phyloP scores from a whole-genome alignment of 768 basidiomycete species.

The Termitomyces titanicus region DNA sequence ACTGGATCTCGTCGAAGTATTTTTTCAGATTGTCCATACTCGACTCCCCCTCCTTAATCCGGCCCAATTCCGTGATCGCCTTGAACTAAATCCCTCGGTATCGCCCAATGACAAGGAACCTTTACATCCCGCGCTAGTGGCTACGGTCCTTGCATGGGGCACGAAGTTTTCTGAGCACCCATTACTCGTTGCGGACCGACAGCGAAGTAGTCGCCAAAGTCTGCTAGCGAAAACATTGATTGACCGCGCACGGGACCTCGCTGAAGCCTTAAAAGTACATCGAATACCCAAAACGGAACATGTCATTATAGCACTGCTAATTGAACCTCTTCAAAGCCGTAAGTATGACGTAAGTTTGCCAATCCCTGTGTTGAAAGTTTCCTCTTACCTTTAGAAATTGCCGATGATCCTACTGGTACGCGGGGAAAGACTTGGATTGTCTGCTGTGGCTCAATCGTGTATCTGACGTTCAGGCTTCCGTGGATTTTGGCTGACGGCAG shows the following conservation, averaged over 20 bases:
- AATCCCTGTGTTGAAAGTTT: constrained; percentile 9
- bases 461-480: constrained; percentile 57
- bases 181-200: constrained; percentile 73
- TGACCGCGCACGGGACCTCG: constrained; percentile 78
- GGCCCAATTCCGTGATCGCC: constrained; percentile 69
- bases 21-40: constrained; percentile 89
- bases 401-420: constrained; percentile 68
- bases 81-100: constrained; percentile 41
- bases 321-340: constrained; percentile 88
- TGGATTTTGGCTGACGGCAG: constrained; percentile 79
- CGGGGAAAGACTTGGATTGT: constrained; percentile 3
- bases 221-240: constrained; percentile 73
- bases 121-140: constrained; percentile 72
- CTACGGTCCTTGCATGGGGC: constrained; percentile 88
- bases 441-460: not conserved
- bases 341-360: constrained; percentile 5
- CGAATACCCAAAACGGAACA: constrained; percentile 76
- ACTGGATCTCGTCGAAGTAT: constrained; percentile 90
- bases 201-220: constrained; percentile 68
- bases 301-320: constrained; percentile 75
- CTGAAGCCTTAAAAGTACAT: constrained; percentile 85
- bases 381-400: constrained; percentile 50
- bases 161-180: constrained; percentile 93
- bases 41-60: constrained; percentile 87
- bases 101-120: constrained; percentile 36